Conservation (phyloP, 2,329 filamentous ascomycete genomes). For the Graphium sp. region DNA sequence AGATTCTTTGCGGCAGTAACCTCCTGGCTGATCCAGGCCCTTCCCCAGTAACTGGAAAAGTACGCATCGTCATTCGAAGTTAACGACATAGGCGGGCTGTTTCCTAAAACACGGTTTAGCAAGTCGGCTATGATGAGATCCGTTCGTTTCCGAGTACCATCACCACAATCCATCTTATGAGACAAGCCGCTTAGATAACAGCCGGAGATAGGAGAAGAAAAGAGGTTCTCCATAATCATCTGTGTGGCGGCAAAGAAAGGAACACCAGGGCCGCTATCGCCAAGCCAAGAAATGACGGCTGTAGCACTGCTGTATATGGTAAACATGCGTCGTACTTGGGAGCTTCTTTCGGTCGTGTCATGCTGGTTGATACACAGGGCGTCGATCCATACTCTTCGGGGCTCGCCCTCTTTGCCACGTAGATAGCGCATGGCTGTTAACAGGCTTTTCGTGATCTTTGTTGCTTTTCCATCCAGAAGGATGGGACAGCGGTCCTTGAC, state of each 20-base stretch:
- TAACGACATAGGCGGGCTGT: no score
- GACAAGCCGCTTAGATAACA: no score
- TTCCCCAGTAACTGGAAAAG: slow-evolving; percentile 8
- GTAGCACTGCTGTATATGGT: slow-evolving; percentile 9
- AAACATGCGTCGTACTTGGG: slow-evolving; percentile 10
- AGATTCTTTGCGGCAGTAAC: slow-evolving; percentile 4
- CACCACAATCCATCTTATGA: slow-evolving; percentile 4
- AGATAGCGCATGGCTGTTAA: slow-evolving; percentile 12
- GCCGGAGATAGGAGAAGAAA: no score
- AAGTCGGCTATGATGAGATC: slow-evolving; percentile 7
- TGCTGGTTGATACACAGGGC: slow-evolving; percentile 11
- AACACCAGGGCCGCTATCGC: slow-evolving; percentile 4
- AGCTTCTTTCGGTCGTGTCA: slow-evolving; percentile 9
- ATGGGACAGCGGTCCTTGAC: slow-evolving; percentile 7
- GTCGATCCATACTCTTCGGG: slow-evolving; percentile 10
- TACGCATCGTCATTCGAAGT: no score
- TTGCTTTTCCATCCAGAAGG: slow-evolving; percentile 8
- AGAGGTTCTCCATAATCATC: slow-evolving; percentile 5
- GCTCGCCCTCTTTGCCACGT: slow-evolving; percentile 8
- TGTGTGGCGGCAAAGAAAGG: slow-evolving; percentile 6
- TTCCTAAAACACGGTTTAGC: slow-evolving; percentile 4
- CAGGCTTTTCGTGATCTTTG: slow-evolving; percentile 11
- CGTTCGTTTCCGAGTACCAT: no score
- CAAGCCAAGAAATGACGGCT: slow-evolving; percentile 7
- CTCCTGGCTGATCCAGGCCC: slow-evolving; percentile 6